phyloP scores from a whole-genome alignment of 2,329 filamentous ascomycete species.

The Trichoderma sp. region DNA sequence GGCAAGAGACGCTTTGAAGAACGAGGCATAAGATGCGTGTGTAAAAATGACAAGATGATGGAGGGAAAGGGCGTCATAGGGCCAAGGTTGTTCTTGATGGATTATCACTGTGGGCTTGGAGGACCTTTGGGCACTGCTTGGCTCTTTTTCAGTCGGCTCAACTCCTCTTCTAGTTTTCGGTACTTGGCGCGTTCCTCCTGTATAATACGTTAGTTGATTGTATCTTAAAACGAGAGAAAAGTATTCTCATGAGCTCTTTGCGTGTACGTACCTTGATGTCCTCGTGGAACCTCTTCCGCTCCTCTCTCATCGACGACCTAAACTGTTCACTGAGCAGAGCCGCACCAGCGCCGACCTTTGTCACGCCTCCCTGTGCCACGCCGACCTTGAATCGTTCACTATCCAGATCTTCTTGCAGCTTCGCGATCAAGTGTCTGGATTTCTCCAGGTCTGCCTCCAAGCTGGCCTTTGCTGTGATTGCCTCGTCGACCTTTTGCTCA shows the following conservation, averaged over 20 bases:
- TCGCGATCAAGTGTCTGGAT: conserved; percentile 40
- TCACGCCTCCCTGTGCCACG: conserved; percentile 37
- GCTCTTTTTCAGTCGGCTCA: conserved; percentile 46
- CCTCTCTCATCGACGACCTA: conserved; percentile 57
- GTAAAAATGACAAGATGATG: background rate
- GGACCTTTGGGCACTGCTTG: conserved; percentile 48
- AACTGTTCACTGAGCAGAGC: conserved; percentile 59
- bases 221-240: background rate
- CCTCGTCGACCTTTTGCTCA: conserved; percentile 43
- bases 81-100: background rate
- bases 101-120: conserved; percentile 42
- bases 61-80: background rate
- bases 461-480: conserved; percentile 37
- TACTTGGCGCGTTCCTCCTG: conserved; percentile 54
- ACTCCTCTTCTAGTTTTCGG: conserved; percentile 54
- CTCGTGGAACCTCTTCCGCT: conserved; percentile 59
- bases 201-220: background rate
- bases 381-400: conserved; percentile 50
- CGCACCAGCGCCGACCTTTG: conserved; percentile 47
- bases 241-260: too few species aligned
- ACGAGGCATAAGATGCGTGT: background rate
- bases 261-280: conserved; percentile 49
- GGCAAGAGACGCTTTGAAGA: conserved; percentile 12
- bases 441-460: conserved; percentile 47
- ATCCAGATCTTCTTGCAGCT: conserved; percentile 56